phyloP scores from a whole-genome alignment of 2,329 filamentous ascomycete genomes.

The Zymoseptoria brevis region DNA sequence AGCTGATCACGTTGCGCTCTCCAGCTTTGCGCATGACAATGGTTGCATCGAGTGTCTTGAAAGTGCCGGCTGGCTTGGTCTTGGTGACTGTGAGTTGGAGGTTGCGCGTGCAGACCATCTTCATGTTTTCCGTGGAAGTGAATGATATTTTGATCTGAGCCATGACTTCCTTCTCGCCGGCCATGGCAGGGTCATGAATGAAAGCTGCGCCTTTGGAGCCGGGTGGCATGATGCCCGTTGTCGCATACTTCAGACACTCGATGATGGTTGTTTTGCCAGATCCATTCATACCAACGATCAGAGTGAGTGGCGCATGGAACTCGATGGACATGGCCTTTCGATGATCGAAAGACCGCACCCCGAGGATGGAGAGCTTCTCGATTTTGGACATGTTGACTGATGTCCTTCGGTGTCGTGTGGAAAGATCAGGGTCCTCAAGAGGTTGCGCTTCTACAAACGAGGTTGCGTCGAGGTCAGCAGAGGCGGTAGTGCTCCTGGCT shows the following conservation, averaged over 20 bases:
- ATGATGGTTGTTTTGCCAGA: constrained; percentile 99
- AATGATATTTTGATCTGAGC: constrained; percentile 91
- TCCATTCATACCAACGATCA: constrained; percentile 96
- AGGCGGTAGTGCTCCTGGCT: neutral
- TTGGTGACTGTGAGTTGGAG: constrained; percentile 85
- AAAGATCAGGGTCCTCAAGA: neutral
- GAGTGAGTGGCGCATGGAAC: constrained; percentile 82
- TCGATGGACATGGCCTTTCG: constrained; percentile 67
- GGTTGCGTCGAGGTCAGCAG: neutral
- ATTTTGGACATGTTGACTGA: constrained; percentile 52
- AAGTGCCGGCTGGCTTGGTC: constrained; percentile 66
- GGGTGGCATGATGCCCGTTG: constrained; percentile 84
- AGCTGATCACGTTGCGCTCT: constrained; percentile 70
- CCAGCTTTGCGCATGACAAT: constrained; percentile 70
- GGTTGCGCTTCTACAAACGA: neutral
- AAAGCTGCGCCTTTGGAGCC: constrained; percentile 57
- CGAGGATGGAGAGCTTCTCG: constrained; percentile 79
- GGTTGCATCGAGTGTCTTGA: constrained; percentile 79
- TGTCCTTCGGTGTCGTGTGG: neutral
- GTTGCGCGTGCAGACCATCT: constrained; percentile 75
- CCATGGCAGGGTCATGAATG: constrained; percentile 92
- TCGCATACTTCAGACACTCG: constrained; percentile 96
- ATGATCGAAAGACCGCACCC: constrained; percentile 81
- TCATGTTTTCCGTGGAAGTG: constrained; percentile 65
- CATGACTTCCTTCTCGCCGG: constrained; percentile 77